Conservation (phyloP, 495 filamentous ascomycete genomes). For the Cladorrhinum samala region DNA sequence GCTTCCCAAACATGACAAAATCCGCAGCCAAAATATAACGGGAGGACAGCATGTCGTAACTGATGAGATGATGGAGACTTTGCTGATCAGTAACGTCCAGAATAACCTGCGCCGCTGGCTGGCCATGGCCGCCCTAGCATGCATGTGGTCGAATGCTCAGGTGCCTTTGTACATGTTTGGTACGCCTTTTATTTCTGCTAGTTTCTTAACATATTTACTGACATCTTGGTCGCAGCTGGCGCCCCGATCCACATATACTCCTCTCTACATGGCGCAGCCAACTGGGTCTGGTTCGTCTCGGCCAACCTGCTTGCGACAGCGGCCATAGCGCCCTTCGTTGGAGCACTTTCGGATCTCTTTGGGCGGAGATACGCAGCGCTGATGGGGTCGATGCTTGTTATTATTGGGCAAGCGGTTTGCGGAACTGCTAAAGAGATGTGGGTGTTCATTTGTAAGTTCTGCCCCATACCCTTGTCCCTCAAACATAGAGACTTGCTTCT, state of each 20-base stretch:
- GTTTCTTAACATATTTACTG: neutral
- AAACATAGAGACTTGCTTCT: too few species aligned
- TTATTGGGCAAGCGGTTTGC: conserved; percentile 61
- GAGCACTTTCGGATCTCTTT: conserved; percentile 61
- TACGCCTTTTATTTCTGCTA: conserved; percentile 3
- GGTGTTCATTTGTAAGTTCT: conserved; percentile 55
- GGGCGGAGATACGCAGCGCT: conserved; percentile 64
- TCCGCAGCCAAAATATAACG: too few species aligned
- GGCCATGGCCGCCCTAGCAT: conserved; percentile 22
- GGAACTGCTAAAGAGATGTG: conserved; percentile 62
- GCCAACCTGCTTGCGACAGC: conserved; percentile 62
- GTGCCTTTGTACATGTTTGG: conserved; percentile 26
- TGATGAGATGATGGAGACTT: neutral
- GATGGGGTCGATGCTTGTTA: conserved; percentile 50
- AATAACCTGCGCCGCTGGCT: conserved; percentile 6
- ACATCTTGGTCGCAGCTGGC: conserved; percentile 16
- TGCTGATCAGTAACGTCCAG: neutral
- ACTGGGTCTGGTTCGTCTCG: conserved; percentile 70
- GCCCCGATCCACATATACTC: conserved; percentile 46
- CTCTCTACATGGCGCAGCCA: conserved; percentile 58
- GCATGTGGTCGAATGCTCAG: conserved; percentile 26
- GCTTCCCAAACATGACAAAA: too few species aligned
- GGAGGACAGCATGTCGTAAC: too few species aligned
- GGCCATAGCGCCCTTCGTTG: conserved; percentile 66
- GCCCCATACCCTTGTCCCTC: too few species aligned